Percentiles rank a stretch among this genome's conserved stretches.
phyloP scores from a whole-genome alignment of 176 grass and related monocot species.

The Phragmites australis region DNA sequence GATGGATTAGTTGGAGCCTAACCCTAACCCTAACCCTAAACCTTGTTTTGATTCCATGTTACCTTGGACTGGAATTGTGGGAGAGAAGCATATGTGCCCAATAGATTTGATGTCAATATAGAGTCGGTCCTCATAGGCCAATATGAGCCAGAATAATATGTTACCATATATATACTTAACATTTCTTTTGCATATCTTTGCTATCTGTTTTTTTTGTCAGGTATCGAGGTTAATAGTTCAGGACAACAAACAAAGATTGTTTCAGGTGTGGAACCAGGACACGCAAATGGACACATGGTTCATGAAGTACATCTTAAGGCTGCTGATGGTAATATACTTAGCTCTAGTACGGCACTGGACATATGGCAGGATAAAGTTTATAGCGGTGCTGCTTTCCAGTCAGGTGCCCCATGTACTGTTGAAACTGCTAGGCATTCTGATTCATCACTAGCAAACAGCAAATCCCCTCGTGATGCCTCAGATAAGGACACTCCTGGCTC shows the following conservation, averaged over 20 bases:
- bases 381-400: constrained; percentile 5
- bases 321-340: constrained; percentile 29
- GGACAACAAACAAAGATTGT: constrained; percentile 30
- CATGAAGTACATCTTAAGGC: constrained; percentile 18
- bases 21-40: no score
- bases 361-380: constrained; percentile 23
- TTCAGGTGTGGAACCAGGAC: constrained; percentile 17
- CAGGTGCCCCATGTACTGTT: neutral
- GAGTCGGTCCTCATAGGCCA: no score
- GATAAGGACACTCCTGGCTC: neutral
- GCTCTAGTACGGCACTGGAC: neutral
- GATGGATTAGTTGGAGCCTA: no score
- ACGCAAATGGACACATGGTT: constrained; percentile 25
- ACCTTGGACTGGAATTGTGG: no score
- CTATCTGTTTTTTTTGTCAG: neutral
- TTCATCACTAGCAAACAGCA: neutral
- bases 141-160: no score
- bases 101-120: no score
- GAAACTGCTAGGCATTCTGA: neutral
- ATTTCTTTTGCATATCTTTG: no score
- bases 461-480: neutral
- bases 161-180: no score
- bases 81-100: no score
- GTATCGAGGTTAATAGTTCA: neutral
- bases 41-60: no score